phyloP scores from a whole-genome alignment of 2,329 filamentous ascomycete species.

The Pezicula carpinea region DNA sequence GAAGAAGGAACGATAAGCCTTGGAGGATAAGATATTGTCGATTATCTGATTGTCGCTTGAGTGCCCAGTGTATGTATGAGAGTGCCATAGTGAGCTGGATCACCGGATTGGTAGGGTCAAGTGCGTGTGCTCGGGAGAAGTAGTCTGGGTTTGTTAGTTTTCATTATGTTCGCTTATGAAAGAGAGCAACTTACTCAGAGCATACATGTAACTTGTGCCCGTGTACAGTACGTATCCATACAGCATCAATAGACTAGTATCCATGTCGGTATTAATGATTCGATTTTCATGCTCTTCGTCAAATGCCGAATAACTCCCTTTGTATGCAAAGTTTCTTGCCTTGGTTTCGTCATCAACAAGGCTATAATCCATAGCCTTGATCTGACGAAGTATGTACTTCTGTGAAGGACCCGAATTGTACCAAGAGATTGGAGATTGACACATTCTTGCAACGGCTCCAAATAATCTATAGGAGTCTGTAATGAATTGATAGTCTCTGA shows the following conservation, averaged over 20 bases:
- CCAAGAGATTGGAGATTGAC: conserved; percentile 66
- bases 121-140: conserved; percentile 71
- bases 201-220: conserved; percentile 76
- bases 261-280: conserved; percentile 41
- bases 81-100: conserved; percentile 78
- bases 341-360: conserved; percentile 50
- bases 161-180: not conserved
- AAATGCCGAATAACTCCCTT: conserved; percentile 31
- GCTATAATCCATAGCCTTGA: conserved; percentile 79
- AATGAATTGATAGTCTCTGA: conserved; percentile 74
- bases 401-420: conserved; percentile 79
- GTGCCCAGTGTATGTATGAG: conserved; percentile 80
- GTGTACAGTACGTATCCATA: conserved; percentile 88
- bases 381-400: conserved; percentile 86
- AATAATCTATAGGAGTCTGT: conserved; percentile 84
- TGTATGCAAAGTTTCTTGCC: conserved; percentile 37
- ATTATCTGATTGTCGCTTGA: conserved; percentile 88
- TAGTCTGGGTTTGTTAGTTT: conserved; percentile 52
- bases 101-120: conserved; percentile 72
- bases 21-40: conserved; percentile 83
- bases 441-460: conserved; percentile 70
- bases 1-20: conserved; percentile 73
- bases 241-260: conserved; percentile 77
- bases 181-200: conserved; percentile 55
- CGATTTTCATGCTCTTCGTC: conserved; percentile 29